Base-by-base conservation (phyloP, 805 yeast species). In the Yamadazyma akitaensis region DNA sequence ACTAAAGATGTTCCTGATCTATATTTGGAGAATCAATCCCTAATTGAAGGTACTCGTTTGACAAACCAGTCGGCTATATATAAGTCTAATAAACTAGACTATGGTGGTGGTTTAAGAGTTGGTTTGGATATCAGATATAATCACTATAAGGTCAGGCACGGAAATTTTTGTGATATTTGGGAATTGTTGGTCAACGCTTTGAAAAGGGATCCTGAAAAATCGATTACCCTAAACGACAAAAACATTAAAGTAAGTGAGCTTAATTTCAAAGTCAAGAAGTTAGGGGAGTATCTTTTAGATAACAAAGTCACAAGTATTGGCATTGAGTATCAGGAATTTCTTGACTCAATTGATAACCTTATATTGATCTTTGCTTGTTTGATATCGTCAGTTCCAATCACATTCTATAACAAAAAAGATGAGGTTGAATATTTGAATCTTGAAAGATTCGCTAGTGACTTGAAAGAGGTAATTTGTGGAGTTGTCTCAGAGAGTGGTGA, bases 131-230 rank as follows among this genome's bases (percentile, higher is more conserved):
- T 90, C 19, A 74, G 88, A 37, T 72, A 72, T 48, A 72, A 77
- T 21, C 82, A 79, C 31, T 85, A 84, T 60, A 78, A 77, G 51
- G 59, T 85, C 18, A 72, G 96, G 54, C 84, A 86, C 60, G 96
- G 96, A 2, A 82, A 80, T 53, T 60, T 88, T 48, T 75, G 78
- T 51, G 96, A 88, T 66, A 60, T 88, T 3, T 88, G 94, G 91
- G 77, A 73, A 44, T 65, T 82, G 12, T 73, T 77, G 10, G 43
- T 64, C 44, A 45, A 51, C 38, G 58, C 68, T 62, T 59, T 61
- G 31, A 58, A 61, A 16, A 53, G 60, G 30, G 51, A 47, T 32
- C 42, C 41, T 2, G 14, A 41, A 2, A 53, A 43, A 35, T 1
- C 16, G 12, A 39, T 53, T 5, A 17, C 4, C 3, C 7, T 53